phyloP scores from a whole-genome alignment of 768 basidiomycete species.

The Boletus sp. region DNA sequence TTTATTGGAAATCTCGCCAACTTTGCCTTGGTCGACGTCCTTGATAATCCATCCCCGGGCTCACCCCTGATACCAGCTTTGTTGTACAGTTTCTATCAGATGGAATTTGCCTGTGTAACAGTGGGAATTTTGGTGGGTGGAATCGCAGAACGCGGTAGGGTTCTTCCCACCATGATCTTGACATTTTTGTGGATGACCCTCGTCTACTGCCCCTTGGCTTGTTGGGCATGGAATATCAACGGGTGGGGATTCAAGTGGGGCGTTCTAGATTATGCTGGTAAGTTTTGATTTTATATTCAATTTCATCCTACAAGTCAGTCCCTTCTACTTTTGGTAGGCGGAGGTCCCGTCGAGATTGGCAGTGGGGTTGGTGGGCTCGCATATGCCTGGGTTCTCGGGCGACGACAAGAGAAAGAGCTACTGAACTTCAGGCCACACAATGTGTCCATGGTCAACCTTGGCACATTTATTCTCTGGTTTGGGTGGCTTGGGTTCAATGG shows the following conservation, averaged over 20 bases:
- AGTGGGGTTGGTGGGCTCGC: conserved; percentile 85
- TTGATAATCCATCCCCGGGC: conserved; percentile 71
- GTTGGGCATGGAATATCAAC: conserved; percentile 77
- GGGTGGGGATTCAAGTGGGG: conserved; percentile 89
- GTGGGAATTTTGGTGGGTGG: conserved; percentile 76
- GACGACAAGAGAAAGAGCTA: conserved; percentile 68
- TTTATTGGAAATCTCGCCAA: conserved; percentile 78
- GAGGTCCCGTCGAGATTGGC: conserved; percentile 86
- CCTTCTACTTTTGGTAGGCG: conserved; percentile 43
- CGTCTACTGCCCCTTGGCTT: conserved; percentile 86
- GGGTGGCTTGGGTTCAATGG: conserved; percentile 92
- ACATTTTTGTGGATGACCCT: conserved; percentile 83
- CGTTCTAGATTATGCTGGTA: conserved; percentile 84
- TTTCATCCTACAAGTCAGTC: conserved; percentile 1
- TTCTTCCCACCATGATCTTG: conserved; percentile 79
- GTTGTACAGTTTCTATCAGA: conserved; percentile 83
- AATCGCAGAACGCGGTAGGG: conserved; percentile 82
- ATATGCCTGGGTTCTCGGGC: conserved; percentile 84
- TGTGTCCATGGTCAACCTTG: conserved; percentile 77
- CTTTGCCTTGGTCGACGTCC: conserved; percentile 73
- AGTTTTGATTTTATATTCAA: conserved; percentile 15
- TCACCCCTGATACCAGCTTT: conserved; percentile 80
- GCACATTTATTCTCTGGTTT: conserved; percentile 86
- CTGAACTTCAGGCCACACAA: conserved; percentile 87
- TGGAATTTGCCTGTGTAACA: conserved; percentile 84